A percentile compares a stretch with the other conserved stretches of the same genome.
Conservation (phyloP, 257 asterid species). For the Salvia splendens region DNA sequence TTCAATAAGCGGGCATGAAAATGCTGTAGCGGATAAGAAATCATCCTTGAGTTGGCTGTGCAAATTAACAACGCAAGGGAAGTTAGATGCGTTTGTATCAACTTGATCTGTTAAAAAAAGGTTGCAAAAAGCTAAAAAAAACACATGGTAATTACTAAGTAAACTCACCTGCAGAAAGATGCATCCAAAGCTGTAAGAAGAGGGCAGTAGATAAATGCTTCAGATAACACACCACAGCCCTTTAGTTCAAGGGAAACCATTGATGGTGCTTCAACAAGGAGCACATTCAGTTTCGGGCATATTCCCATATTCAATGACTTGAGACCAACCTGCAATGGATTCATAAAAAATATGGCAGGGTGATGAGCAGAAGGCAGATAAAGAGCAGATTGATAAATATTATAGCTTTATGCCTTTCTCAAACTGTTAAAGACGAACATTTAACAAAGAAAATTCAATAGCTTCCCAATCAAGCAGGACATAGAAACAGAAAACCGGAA, state of each 20-base stretch:
- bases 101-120: conserved; percentile 12
- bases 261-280: conserved; percentile 73
- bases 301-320: conserved; percentile 91
- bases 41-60: conserved; percentile 93
- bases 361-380: neutral
- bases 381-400: neutral
- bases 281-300: conserved; percentile 84
- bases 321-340: conserved; percentile 77
- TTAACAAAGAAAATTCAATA: neutral
- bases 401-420: neutral
- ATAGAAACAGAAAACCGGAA: conserved; percentile 1
- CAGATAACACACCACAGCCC: conserved; percentile 93
- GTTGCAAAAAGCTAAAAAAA: neutral
- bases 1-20: conserved; percentile 78
- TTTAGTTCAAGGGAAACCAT: conserved; percentile 94
- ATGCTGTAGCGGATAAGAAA: conserved; percentile 82
- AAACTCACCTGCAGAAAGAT: conserved; percentile 79
- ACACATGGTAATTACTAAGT: neutral
- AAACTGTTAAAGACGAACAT: conserved; percentile 1
- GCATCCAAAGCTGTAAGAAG: conserved; percentile 90
- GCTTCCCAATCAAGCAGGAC: neutral
- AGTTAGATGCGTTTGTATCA: conserved; percentile 20
- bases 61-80: conserved; percentile 23
- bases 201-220: conserved; percentile 82
- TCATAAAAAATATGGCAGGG: neutral